Base-by-base conservation (phyloP, 2,329 filamentous ascomycete species). In the Metarhizium anisopliae region DNA sequence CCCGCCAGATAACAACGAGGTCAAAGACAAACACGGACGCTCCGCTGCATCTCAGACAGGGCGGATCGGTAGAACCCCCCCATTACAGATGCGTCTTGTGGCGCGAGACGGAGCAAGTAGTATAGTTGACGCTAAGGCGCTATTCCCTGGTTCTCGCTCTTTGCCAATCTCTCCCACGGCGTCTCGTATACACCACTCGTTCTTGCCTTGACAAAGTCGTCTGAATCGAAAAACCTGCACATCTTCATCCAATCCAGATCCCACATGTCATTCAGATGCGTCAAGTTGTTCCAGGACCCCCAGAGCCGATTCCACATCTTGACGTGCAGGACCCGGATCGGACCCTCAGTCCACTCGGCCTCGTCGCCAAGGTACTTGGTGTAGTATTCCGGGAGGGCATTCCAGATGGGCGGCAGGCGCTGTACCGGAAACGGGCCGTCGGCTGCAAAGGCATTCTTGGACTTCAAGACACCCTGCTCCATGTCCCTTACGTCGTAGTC, bases 251-350 rank as follows among this genome's bases (percentile, higher is more conserved):
- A 54, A 42, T 54, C 52, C 5, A 54, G 32, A 36, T 54, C 52
- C 52, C 52, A 54, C 52, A 54, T 40, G 32, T 54, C 52, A 32
- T 54, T 54, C 11, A 54, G 35, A 50, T 54, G 52, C n/a, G 52
- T 54, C 52, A 54, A 50, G 32, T 54, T 54, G n/a, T 54, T 54
- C 52, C 52, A 54, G 3, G 52, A 50, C 7, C 52, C 52, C 52
- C 52, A 54, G 20, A 54, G 45, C 8, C 52, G 52, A 25, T 54
- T 54, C 52, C 52, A 54, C 52, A 54, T 54, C 52, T 54, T 54
- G 32, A 30, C 52, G n/a, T 54, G 52, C 16, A 54, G 52, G 25
- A 54, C 20, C 20, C 52, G 29, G 29, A 54, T 54, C 13, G 45
- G 52, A 7, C 32, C 43, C 35, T 54, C 32, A n/a, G 45, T 30